A percentile compares a stretch with the other conserved stretches of the same genome.
These are phyloP conservation scores for Pichia californica DNA, from an alignment of 805 yeast genomes.

Conservation along the genomic window DNA sequence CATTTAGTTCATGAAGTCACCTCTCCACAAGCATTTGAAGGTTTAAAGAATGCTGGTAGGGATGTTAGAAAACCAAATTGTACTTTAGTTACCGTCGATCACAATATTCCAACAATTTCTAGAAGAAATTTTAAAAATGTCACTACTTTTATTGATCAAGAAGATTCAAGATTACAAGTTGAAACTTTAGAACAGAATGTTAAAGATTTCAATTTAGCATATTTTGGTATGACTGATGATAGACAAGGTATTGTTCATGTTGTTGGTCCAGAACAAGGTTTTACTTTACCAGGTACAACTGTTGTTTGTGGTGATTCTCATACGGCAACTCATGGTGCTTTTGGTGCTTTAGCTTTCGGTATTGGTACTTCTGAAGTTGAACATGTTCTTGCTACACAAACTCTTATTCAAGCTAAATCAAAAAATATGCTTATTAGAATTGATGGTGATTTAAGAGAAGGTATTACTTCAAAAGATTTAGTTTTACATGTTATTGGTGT, in stretches of 20 bases:
- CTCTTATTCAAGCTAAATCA: conserved; percentile 88
- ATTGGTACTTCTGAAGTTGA: conserved; percentile 99
- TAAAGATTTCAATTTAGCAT: conserved; percentile 80
- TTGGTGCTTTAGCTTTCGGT: conserved; percentile 96
- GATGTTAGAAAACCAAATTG: conserved; percentile 86
- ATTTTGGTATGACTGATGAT: conserved; percentile 88
- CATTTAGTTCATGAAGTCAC: conserved; percentile 98
- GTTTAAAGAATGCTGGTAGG: conserved; percentile 82
- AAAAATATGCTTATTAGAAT: conserved; percentile 91
- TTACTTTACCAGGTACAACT: conserved; percentile 96
- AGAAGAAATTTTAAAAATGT: conserved; percentile 69
- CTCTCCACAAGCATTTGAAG: conserved; percentile 98
- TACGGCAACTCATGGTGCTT: conserved; percentile 98
- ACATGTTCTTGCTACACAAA: conserved; percentile 97
- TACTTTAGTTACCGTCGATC: conserved; percentile 92
- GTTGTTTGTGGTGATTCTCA: conserved; percentile 99
- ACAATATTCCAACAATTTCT: conserved; percentile 94
- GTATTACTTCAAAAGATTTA: conserved; percentile 94
- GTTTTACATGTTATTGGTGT: conserved; percentile 91
- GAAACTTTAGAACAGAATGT: conserved; percentile 90
- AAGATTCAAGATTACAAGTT: conserved; percentile 89
- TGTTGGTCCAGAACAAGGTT: conserved; percentile 98
- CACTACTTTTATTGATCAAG: conserved; percentile 77
- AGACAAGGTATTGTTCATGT: conserved; percentile 99
- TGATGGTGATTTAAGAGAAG: conserved; percentile 76